Evolutionary conservation across 768 basidiomycete genomes (phyloP), one percentile per base, ranked within the genome.

Genomic region (Suillus subaureus): DNA sequence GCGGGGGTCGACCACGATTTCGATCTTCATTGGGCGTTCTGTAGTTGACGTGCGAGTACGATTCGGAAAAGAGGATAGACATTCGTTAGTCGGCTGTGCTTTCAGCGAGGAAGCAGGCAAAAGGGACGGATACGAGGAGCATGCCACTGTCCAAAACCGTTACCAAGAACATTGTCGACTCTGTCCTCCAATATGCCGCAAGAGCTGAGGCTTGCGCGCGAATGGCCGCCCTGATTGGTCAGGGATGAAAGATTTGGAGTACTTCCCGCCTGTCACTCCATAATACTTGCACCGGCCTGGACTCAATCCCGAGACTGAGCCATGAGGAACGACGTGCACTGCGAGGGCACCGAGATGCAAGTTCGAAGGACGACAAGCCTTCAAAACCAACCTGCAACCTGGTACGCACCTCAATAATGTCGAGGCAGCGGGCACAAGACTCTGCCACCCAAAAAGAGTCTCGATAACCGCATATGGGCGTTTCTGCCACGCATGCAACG

Each of bases 11-110:
- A 97, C 85, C 54, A 99, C 88, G 70, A 99, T 94, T 84, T 99
- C 97, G 68, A 99, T 96, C 85, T 96, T 97, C 96, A 99, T 97
- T 28, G 94, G 93, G 70, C 93, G 93, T 85, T 93, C 97, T 99
- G 74, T 79, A 79, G 71, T 73, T 70, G 76, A 70, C 68, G 72
- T 69, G 73, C 69, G 77, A 66, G 58, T 28, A 28, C 39, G 42
- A 60, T 64, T 5, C 66, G 81, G 73, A 66, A 47, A 72, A 79
- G 69, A 79, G n/a, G 75, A 75, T 64, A 73, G 71, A 64, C 62
- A 70, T 67, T 66, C 66, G 63, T 75, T 69, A 78, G 75, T 74
- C 69, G 77, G 74, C 67, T 73, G 75, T 75, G 73, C 49, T 70
- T 72, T 73, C 70, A 65, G 73, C 68, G 73, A 73, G 77, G 72